These are phyloP conservation scores for Mycena epipterygia DNA, from an alignment of 768 basidiomycete genomes.

Conservation along the genomic window DNA sequence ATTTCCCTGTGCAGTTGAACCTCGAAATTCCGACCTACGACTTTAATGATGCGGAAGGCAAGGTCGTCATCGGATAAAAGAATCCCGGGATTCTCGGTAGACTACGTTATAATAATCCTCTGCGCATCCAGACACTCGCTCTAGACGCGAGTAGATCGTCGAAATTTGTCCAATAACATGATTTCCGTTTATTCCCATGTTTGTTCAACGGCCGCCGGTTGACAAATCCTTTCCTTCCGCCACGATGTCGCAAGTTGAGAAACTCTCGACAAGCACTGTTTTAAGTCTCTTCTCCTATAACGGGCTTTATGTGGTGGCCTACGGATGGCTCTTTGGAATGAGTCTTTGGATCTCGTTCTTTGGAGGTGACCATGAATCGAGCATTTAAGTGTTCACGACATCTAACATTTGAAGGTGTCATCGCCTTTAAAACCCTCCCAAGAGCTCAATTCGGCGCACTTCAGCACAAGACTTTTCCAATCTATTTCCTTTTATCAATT, in stretches of 20 bases:
- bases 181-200: neutral
- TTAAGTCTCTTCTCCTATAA: slow-evolving; percentile 46
- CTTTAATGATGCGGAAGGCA: slow-evolving; percentile 89
- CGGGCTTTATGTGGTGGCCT: slow-evolving; percentile 67
- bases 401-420: slow-evolving; percentile 58
- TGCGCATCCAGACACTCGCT: slow-evolving; percentile 25
- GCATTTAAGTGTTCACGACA: slow-evolving; percentile 17
- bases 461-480: slow-evolving; percentile 81
- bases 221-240: neutral
- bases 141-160: slow-evolving; percentile 27
- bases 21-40: slow-evolving; percentile 93
- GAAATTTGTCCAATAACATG: slow-evolving; percentile 6
- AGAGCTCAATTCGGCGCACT: slow-evolving; percentile 80
- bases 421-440: slow-evolving; percentile 72
- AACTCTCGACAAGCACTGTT: slow-evolving; percentile 52
- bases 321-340: slow-evolving; percentile 78
- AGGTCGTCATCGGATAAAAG: slow-evolving; percentile 86
- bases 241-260: slow-evolving; percentile 42
- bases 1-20: slow-evolving; percentile 74
- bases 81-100: slow-evolving; percentile 41
- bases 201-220: neutral
- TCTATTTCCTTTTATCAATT: slow-evolving; percentile 78
- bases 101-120: slow-evolving; percentile 36
- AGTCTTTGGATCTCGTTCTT: slow-evolving; percentile 83
- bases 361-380: slow-evolving; percentile 55